Conservation (phyloP, 2,329 filamentous ascomycete genomes). For the Alternaria ventricosa region DNA sequence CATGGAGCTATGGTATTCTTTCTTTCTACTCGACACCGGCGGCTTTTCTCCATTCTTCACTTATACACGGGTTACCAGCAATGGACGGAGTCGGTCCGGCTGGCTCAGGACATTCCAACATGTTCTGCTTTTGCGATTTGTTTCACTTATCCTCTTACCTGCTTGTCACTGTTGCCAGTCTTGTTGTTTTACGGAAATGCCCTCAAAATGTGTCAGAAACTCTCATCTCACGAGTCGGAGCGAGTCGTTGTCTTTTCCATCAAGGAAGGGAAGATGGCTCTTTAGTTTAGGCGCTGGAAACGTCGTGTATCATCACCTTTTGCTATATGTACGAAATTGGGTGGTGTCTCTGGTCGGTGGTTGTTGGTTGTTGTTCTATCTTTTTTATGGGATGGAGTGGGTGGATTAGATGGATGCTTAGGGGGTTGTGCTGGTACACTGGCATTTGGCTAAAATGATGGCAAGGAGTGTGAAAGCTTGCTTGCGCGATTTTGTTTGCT, state of each 20-base stretch:
- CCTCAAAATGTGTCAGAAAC: constrained; percentile 29
- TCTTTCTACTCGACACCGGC: not conserved
- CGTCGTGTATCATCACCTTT: constrained; percentile 40
- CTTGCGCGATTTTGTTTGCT: not conserved
- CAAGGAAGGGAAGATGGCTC: constrained; percentile 13
- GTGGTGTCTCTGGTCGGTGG: constrained; percentile 19
- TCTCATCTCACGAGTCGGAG: constrained; percentile 32
- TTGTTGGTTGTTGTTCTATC: not conserved
- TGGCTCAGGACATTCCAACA: constrained; percentile 10
- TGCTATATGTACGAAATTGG: constrained; percentile 26
- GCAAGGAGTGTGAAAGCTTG: constrained; percentile 16
- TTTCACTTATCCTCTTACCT: not conserved
- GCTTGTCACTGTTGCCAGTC: constrained; percentile 2
- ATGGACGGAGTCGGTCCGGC: constrained; percentile 19
- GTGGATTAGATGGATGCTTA: constrained; percentile 17
- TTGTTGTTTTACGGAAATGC: not conserved
- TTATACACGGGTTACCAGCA: constrained; percentile 31
- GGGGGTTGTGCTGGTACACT: constrained; percentile 30
- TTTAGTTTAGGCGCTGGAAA: constrained; percentile 32
- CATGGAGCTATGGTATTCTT: constrained; percentile 22
- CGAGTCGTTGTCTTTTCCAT: constrained; percentile 10
- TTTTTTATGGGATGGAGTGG: constrained; percentile 14
- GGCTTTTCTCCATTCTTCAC: constrained; percentile 5
- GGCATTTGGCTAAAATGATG: constrained; percentile 3
- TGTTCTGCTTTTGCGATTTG: constrained; percentile 11